phyloP scores from a whole-genome alignment of 2,329 filamentous ascomycete species.

The Sclerotinia nivalis region DNA sequence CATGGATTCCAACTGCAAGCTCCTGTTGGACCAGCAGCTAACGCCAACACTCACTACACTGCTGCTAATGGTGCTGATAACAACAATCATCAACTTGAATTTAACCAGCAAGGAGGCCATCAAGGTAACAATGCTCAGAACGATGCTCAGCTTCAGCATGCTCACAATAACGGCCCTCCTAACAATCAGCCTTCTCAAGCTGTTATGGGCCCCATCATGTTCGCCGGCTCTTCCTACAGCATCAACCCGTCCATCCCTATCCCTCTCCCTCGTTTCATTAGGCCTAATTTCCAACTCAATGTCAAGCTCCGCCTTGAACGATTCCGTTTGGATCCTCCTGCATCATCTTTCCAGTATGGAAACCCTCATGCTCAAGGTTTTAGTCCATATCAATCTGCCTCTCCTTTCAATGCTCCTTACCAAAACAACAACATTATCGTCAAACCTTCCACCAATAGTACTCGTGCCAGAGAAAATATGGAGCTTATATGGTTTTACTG shows the following conservation, averaged over 20 bases:
- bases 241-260: neutral
- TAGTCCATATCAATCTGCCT: neutral
- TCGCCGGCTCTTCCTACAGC: neutral
- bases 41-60: neutral
- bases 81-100: neutral
- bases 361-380: neutral
- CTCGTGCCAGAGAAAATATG: neutral
- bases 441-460: neutral
- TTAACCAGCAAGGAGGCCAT: neutral
- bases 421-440: neutral
- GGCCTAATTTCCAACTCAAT: neutral
- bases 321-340: neutral
- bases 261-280: neutral
- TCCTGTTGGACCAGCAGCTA: neutral
- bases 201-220: neutral
- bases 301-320: constrained; percentile 19
- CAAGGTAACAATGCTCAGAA: neutral
- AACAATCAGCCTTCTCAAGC: neutral
- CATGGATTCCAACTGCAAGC: neutral
- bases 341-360: neutral
- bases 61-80: neutral
- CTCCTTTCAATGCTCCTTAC: neutral
- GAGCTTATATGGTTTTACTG: neutral
- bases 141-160: neutral
- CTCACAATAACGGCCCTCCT: neutral